Conservation (phyloP, 2,329 filamentous ascomycete genomes). For the Stagonosporopsis vannaccii region DNA sequence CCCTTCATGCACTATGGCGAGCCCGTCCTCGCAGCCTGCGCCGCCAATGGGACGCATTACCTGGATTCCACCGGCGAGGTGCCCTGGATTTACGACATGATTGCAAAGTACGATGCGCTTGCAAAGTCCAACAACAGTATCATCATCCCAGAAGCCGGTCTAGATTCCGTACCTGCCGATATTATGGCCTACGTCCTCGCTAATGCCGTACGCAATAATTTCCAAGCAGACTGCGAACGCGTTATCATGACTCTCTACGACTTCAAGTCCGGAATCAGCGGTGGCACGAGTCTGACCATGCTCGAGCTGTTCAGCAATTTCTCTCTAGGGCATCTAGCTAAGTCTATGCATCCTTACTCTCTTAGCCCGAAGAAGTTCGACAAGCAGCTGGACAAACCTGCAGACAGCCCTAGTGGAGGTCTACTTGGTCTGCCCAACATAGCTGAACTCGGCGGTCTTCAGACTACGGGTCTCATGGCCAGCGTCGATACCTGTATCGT, state of each 20-base stretch:
- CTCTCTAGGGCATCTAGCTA: conserved; percentile 56
- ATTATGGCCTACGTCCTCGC: conserved; percentile 63
- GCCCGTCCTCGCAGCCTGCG: conserved; percentile 70
- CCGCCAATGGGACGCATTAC: conserved; percentile 70
- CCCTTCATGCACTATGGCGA: conserved; percentile 71
- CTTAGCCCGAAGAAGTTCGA: conserved; percentile 56
- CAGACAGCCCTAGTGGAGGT: conserved; percentile 43
- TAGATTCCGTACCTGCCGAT: conserved; percentile 69
- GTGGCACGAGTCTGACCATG: conserved; percentile 70
- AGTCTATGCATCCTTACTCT: conserved; percentile 59
- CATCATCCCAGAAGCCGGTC: conserved; percentile 65
- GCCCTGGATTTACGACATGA: conserved; percentile 69
- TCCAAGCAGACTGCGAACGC: conserved; percentile 59
- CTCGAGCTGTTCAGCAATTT: conserved; percentile 63
- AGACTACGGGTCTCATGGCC: conserved; percentile 63
- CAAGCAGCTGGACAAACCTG: conserved; percentile 31
- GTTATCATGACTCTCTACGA: conserved; percentile 62
- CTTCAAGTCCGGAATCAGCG: conserved; percentile 58
- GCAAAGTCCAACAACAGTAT: conserved; percentile 68
- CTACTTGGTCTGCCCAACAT: conserved; percentile 62
- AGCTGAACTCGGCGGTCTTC: conserved; percentile 65
- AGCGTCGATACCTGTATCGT: conserved; percentile 64
- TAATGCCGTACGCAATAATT: conserved; percentile 60
- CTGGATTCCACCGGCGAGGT: conserved; percentile 71
- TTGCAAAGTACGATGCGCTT: conserved; percentile 65